Conservation (phyloP, 331 rosid genomes). For the Quercus tomentella region DNA sequence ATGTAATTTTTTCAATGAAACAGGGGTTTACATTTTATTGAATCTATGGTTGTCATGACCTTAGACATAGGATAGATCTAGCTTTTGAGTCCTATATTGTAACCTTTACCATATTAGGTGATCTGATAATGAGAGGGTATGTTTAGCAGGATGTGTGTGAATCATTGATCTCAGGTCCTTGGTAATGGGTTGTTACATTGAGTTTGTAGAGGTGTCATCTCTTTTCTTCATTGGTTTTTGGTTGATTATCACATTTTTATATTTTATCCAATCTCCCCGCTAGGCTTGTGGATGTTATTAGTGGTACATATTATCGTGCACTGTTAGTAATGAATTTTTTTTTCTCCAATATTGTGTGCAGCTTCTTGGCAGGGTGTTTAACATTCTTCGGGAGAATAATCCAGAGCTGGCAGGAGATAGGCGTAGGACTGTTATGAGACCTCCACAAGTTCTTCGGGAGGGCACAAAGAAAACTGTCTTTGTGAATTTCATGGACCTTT, state of each 20-base stretch:
- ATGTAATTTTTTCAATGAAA: background rate
- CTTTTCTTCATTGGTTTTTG: too few relatives aligned
- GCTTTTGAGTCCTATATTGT: background rate
- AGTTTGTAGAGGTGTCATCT: too few relatives aligned
- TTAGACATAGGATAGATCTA: background rate
- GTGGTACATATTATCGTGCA: background rate
- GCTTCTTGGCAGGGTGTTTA: slow-evolving; percentile 93
- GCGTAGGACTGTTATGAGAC: slow-evolving; percentile 96
- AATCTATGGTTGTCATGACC: background rate
- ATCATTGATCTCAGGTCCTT: background rate
- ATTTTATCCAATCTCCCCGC: background rate
- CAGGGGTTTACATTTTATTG: background rate
- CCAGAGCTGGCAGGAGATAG: slow-evolving; percentile 94
- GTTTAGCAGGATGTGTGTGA: background rate
- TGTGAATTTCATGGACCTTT: slow-evolving; percentile 95
- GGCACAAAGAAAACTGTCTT: slow-evolving; percentile 98
- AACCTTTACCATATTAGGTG: background rate
- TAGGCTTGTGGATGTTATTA: background rate
- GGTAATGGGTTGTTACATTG: background rate
- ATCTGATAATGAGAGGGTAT: background rate
- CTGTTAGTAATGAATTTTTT: background rate
- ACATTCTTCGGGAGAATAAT: slow-evolving; percentile 87
- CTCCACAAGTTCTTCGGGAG: slow-evolving; percentile 98
- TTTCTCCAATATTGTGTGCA: slow-evolving; percentile 22
- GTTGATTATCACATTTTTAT: too few relatives aligned